Percentiles rank a stretch among this genome's conserved stretches.
phyloP scores from a whole-genome alignment of 495 filamentous ascomycete species.

The Bacidia gigantensis region DNA sequence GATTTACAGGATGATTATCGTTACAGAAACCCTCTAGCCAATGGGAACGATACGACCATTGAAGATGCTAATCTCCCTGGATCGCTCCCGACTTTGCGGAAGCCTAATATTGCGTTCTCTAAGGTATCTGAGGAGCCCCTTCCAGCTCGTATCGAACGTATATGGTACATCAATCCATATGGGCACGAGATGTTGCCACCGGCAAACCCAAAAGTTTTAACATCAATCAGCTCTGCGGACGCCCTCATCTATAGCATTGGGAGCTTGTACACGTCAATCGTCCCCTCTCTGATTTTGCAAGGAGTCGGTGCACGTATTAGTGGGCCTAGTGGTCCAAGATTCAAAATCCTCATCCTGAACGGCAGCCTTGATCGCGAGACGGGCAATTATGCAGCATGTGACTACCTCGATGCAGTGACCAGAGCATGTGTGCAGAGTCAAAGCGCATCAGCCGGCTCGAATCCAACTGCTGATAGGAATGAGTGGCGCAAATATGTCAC shows the following conservation, averaged over 20 bases:
- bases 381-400: conserved; percentile 55
- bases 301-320: conserved; percentile 45
- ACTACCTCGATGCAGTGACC: conserved; percentile 69
- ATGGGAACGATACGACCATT: conserved; percentile 20
- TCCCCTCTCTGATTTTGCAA: conserved; percentile 59
- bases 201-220: conserved; percentile 66
- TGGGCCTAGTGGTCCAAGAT: conserved; percentile 17
- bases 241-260: conserved; percentile 84
- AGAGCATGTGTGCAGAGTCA: conserved; percentile 42
- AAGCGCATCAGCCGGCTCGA: conserved; percentile 12
- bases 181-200: conserved; percentile 74
- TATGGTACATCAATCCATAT: conserved; percentile 98
- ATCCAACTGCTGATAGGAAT: conserved; percentile 12
- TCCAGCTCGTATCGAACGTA: conserved; percentile 57
- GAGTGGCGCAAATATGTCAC: conserved; percentile 50
- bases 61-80: conserved; percentile 88
- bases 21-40: conserved; percentile 18
- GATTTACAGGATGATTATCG: conserved; percentile 64
- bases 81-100: conserved; percentile 61
- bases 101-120: conserved; percentile 64
- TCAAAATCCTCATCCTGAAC: conserved; percentile 81
- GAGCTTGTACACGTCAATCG: conserved; percentile 66
- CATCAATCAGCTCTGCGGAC: conserved; percentile 44
- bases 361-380: conserved; percentile 76
- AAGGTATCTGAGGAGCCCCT: conserved; percentile 63